Base-by-base conservation (phyloP, 1,284 basidiomycete species). In the Grifola frondosa region DNA sequence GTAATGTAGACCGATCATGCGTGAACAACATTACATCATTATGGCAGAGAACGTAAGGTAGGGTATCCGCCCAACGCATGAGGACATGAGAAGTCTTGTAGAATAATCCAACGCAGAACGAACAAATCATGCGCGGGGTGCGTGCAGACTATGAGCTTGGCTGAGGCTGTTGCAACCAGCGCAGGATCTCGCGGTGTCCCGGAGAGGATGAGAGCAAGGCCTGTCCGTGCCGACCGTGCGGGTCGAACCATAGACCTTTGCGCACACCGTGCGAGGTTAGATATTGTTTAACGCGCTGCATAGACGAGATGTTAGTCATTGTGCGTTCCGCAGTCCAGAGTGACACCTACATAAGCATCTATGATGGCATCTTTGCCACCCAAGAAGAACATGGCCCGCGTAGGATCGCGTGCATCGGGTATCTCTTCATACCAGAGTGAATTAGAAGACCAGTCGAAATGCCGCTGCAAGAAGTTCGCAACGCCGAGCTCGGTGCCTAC, bases 341-440 rank as follows among this genome's bases (percentile, higher is more conserved):
- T 24, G 28, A 53, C 28, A 53, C 73, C 46, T 49, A 88, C 86
- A 57, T 77, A 66, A 4, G 88, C 77, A 57, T 88, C 78, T 34
- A 95, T 67, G 54, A 97, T 90, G 19, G 75, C 74, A 54, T 96
- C 93, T 52, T 81, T 77, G 1, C 86, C 89, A 17, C 90, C 89
- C 12, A 96, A 69, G 52, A 94, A 75, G 61, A 90, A 86, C 40
- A 84, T 55, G 12, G 78, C 73, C 65, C 80, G 74, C 42, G 67
- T 54, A 2, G 77, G 74, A 60, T 88, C 78, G 29, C 74, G 66
- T 11, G 83, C 82, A 56, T 88, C 75, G 0, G 91, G 91, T 31
- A 95, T 92, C 55, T 95, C 88, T 63, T 92, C 88, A 48, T 82
- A 87, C 79, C 88, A 95, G 11, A 96, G 71, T 6, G 88, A 84